Conservation (phyloP, 352 stramenopile species). For the Globisporangium cylindrosporum region DNA sequence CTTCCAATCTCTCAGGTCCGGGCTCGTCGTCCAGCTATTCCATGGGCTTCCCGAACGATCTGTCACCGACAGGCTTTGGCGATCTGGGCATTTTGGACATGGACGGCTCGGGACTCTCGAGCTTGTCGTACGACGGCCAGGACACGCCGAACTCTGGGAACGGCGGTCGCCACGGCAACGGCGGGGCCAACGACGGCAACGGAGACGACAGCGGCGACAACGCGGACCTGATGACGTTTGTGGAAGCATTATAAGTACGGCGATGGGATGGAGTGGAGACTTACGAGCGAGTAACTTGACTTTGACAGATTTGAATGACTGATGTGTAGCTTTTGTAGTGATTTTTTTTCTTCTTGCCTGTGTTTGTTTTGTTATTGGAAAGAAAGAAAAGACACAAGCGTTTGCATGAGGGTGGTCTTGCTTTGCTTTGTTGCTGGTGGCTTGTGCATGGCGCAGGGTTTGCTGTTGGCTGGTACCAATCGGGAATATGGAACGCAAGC, state of each 20-base stretch:
- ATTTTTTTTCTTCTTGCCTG: neutral
- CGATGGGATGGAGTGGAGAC: neutral
- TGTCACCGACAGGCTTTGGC: conserved; percentile 67
- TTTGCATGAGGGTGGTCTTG: neutral
- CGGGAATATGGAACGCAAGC: neutral
- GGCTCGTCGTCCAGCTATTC: conserved; percentile 35
- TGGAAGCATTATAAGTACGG: conserved; percentile 50
- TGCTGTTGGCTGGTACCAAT: neutral
- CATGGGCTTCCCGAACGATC: conserved; percentile 61
- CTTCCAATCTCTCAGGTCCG: conserved; percentile 36
- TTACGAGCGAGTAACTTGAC: neutral
- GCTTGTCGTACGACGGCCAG: conserved; percentile 38
- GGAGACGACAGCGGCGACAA: conserved; percentile 41
- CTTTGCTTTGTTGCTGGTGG: neutral
- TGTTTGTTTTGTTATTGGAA: neutral
- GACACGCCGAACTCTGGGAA: conserved; percentile 29
- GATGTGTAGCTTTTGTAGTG: neutral
- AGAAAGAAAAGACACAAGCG: neutral
- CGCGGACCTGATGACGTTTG: conserved; percentile 72
- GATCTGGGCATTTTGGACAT: conserved; percentile 70
- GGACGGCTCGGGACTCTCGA: conserved; percentile 43
- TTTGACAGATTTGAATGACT: neutral
- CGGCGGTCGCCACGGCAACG: conserved; percentile 22
- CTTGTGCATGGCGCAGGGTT: neutral
- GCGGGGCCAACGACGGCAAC: conserved; percentile 24